A percentile compares a stretch with the other conserved stretches of the same genome.
Conservation (phyloP, 768 basidiomycete genomes). For the Leccinum fibrillosum region DNA sequence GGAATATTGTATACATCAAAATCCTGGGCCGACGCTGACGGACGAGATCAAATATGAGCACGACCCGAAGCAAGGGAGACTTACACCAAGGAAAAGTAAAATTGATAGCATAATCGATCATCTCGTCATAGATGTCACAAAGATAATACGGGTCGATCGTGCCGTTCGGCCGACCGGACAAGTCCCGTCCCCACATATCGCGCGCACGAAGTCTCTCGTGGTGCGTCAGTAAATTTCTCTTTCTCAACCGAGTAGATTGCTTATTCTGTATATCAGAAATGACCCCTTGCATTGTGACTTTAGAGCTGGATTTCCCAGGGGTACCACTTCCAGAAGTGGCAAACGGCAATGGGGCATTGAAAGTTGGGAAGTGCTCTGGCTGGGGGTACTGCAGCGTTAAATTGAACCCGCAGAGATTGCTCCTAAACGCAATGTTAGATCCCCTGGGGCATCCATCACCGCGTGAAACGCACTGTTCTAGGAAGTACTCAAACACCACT, state of each 20-base stretch:
- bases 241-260: slow-evolving; percentile 6
- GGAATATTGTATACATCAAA: too few species aligned
- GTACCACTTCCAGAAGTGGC: too few species aligned
- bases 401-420: too few species aligned
- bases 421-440: too few species aligned
- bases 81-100: slow-evolving; percentile 62
- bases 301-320: background rate
- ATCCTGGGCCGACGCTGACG: slow-evolving; percentile 18
- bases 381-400: too few species aligned
- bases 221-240: slow-evolving; percentile 14
- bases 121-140: slow-evolving; percentile 58
- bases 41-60: background rate
- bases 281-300: slow-evolving; percentile 8
- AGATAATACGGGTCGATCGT: slow-evolving; percentile 60
- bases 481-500: too few species aligned
- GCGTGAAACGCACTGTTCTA: too few species aligned
- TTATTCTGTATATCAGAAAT: slow-evolving; percentile 20
- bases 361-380: too few species aligned
- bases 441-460: too few species aligned
- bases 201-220: slow-evolving; percentile 18
- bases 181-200: slow-evolving; percentile 42
- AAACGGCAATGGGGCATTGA: too few species aligned
- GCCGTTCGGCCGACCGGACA: slow-evolving; percentile 49
- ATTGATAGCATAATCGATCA: slow-evolving; percentile 68
- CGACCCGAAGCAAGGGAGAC: slow-evolving; percentile 3